Evolutionary conservation across 805 yeast species (phyloP), one percentile per base, ranked within the genome.

Genomic region (Wickerhamomyces tratensis): DNA sequence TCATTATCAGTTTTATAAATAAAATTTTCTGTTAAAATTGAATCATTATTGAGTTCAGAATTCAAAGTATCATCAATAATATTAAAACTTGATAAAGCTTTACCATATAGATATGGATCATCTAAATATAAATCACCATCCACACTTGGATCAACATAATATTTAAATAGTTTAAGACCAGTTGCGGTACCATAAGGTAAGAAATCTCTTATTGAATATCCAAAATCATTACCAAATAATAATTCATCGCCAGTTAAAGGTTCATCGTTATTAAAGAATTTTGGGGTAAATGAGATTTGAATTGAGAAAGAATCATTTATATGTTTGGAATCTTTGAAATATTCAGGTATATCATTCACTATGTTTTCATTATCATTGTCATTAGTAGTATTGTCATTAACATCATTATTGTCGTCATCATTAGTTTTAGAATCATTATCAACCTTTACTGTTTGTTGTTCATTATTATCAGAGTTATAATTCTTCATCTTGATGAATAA

Each of bases 161-260:
- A 65, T 38, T 71, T 71, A 64, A 79, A 81, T 33, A 79, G 59
- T 45, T 69, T 68, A 48, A 77, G 63, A 0, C 84, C 86, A 2
- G 75, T 57, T 5, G 76, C 65, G 29, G 68, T 64, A 5, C 77
- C 77, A 55, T 65, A 65, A 4, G 88, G 88, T 10, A 82, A 67
- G 42, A 67, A 66, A 39, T 78, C 78, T 31, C 69, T 62, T 31
- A 82, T 71, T 0, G 85, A 79, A n/a, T 64, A 54, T 9, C 70
- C 74, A 54, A 79, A 78, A 51, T 82, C 87, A 53, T 82, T 82
- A 1, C 88, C 88, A 61, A 77, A 81, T n/a, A 76, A 45, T 36
- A 82, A 59, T n/a, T 69, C 67, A 36, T 72, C 65, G 3, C 83
- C 85, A 15, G 50, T 52, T n/a, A 79, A 59, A 20, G 62, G 64